Percentiles rank a stretch among this genome's conserved stretches.
These are phyloP conservation scores for Solanum chmielewskii DNA, from an alignment of 257 asterid genomes.

Conservation along the genomic window DNA sequence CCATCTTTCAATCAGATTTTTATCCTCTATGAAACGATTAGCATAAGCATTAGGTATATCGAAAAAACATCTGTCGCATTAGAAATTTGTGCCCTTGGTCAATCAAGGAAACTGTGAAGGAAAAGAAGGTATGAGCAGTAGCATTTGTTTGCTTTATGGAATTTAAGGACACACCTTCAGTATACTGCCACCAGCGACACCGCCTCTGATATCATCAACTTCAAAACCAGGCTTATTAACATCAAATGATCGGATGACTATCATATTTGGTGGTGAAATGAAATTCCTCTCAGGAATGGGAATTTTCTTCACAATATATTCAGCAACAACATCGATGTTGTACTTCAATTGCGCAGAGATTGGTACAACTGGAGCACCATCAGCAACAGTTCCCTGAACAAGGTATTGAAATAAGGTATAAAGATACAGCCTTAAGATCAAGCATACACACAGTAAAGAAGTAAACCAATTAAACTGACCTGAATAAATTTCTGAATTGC, in stretches of 20 bases:
- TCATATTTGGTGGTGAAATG: constrained; percentile 90
- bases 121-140: not conserved
- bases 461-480: constrained; percentile 25
- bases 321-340: constrained; percentile 90
- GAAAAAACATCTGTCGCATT: not conserved
- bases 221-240: constrained; percentile 98
- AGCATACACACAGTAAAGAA: not conserved
- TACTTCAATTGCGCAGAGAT: constrained; percentile 96
- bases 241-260: constrained; percentile 92
- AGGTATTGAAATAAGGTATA: not conserved
- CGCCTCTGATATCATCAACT: constrained; percentile 93
- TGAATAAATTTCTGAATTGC: constrained; percentile 87
- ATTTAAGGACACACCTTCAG: constrained; percentile 48
- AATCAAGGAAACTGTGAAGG: not conserved
- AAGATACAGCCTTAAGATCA: not conserved
- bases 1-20: not conserved
- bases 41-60: not conserved
- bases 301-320: constrained; percentile 75
- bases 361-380: constrained; percentile 84
- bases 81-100: not conserved
- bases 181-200: constrained; percentile 99
- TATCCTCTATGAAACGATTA: not conserved
- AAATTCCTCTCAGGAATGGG: constrained; percentile 89
- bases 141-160: not conserved
- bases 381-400: constrained; percentile 91